Evolutionary conservation across 257 asterid species (phyloP).

Genomic region (Nicotiana knightiana): DNA sequence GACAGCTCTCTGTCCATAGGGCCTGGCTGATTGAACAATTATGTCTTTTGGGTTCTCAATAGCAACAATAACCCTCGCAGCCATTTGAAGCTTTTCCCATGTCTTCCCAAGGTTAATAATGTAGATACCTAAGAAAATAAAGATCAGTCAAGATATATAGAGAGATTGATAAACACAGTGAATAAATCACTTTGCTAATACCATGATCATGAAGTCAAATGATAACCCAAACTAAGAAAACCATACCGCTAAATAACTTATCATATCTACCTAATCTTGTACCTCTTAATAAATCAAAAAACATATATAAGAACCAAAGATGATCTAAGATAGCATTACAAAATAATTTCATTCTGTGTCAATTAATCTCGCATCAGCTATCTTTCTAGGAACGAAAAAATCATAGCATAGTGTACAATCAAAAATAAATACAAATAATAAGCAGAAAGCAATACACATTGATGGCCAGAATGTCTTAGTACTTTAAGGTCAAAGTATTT

Average conservation of each 20-base stretch:
- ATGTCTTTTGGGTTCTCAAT: slow-evolving; percentile 7
- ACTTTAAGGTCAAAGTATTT: neutral
- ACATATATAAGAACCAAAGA: neutral
- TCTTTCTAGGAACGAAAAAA: neutral
- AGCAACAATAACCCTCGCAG: slow-evolving; percentile 2
- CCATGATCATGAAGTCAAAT: neutral
- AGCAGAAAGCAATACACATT: neutral
- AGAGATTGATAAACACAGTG: neutral
- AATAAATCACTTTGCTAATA: neutral
- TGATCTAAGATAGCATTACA: too few relatives aligned
- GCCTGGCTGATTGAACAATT: slow-evolving; percentile 10
- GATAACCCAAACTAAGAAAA: too few relatives aligned
- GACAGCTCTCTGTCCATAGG: slow-evolving; percentile 8
- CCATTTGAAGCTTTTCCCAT: slow-evolving; percentile 7
- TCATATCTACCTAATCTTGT: neutral
- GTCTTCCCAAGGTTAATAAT: slow-evolving; percentile 5
- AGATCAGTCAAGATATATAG: neutral
- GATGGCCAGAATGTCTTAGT: neutral
- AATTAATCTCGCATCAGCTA: neutral
- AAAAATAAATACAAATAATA: neutral
- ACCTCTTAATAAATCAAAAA: neutral
- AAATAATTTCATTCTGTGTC: neutral
- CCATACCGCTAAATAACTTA: too few relatives aligned
- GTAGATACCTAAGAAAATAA: neutral
- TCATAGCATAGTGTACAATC: neutral